Evolutionary conservation across 371 early-diverging fungal species (phyloP).

Genomic region (Rhizopus sp.): DNA sequence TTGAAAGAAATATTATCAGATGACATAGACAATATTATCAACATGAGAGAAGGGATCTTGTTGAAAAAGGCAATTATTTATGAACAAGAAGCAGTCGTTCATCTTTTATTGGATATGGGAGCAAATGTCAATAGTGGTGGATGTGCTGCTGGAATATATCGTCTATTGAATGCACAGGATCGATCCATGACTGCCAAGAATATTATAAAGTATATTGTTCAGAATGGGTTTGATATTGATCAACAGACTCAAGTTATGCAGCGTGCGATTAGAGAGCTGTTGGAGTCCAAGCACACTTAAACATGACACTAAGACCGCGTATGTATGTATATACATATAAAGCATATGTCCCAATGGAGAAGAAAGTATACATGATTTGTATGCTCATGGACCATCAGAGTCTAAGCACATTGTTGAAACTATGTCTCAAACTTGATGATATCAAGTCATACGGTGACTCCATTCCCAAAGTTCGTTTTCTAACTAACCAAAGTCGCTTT

Average conservation of each 20-base stretch:
- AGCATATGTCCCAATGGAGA: too few species aligned
- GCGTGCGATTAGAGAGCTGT: background rate
- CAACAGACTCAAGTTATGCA: background rate
- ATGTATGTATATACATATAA: too few species aligned
- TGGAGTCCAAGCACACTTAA: background rate
- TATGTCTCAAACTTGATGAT: too few species aligned
- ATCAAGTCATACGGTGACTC: too few species aligned
- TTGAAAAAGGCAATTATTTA: conserved; percentile 19
- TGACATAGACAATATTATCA: background rate
- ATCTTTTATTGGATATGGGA: background rate
- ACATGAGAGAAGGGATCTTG: conserved; percentile 22
- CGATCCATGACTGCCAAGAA: background rate
- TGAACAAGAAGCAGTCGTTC: background rate
- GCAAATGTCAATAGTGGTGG: background rate
- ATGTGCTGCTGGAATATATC: background rate
- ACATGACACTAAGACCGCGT: too few species aligned
- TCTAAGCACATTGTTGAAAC: too few species aligned
- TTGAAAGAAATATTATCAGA: conserved; percentile 8
- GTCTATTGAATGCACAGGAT: background rate
- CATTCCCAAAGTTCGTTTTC: too few species aligned
- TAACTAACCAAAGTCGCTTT: too few species aligned
- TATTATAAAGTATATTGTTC: background rate
- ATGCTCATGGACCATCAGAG: too few species aligned
- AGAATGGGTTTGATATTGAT: background rate
- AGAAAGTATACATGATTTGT: too few species aligned